phyloP scores from a whole-genome alignment of 495 filamentous ascomycete genomes.

The Penicillium samsonianum region DNA sequence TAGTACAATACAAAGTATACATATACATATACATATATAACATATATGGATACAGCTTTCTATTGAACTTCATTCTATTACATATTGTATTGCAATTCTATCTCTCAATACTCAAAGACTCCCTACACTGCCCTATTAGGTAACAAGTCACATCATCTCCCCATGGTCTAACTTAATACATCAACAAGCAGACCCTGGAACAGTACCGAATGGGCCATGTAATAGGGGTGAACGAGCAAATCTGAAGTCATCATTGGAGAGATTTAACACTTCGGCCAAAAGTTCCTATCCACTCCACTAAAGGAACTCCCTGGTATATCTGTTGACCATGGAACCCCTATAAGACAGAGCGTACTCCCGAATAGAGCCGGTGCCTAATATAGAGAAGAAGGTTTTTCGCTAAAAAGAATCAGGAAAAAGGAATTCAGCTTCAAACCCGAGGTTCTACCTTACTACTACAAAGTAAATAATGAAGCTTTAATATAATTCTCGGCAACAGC shows the following conservation, averaged over 20 bases:
- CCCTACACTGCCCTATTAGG: background rate
- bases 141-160: background rate
- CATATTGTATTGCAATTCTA: no score
- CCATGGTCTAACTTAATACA: background rate
- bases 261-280: slow-evolving; percentile 16
- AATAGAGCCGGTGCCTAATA: slow-evolving; percentile 8
- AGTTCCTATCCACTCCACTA: slow-evolving; percentile 23
- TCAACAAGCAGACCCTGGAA: slow-evolving; percentile 1
- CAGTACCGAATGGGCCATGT: background rate
- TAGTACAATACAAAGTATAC: background rate
- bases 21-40: no score
- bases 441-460: background rate
- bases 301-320: slow-evolving; percentile 15
- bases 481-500: background rate
- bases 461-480: background rate
- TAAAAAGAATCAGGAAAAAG: background rate
- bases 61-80: background rate
- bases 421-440: background rate
- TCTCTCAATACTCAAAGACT: background rate
- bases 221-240: slow-evolving; percentile 17
- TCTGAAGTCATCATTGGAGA: slow-evolving; percentile 24
- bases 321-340: slow-evolving; percentile 15
- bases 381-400: background rate
- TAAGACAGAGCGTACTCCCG: slow-evolving; percentile 14
- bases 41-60: background rate